Evolutionary conservation across 768 basidiomycete species (phyloP), one percentile per base, ranked within the genome.

Genomic region (Podaxis carcinomalis): DNA sequence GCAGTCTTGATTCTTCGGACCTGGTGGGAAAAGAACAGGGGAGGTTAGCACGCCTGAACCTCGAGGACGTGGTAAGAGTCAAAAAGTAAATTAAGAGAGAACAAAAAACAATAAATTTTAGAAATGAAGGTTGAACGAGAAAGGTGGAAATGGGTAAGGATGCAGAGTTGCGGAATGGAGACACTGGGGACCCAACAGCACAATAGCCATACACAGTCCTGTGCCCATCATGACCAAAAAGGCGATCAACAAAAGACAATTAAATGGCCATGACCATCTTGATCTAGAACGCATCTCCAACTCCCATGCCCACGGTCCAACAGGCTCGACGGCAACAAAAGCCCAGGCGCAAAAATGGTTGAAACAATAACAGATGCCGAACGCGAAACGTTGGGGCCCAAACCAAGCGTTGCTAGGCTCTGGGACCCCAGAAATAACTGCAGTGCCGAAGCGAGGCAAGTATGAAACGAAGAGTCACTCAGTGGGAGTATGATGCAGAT

Each of bases 1-100:
- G 84, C 83, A 35, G 81, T 80, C 70, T 83, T 84, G 67, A 92
- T 88, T 52, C 89, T 82, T 61, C 85, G 84, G 59, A 91, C 89
- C 87, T 89, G 67, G 23, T 53, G 39, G 55, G 39, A 64, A 51
- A 47, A 16, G 40, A 59, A 16, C 52, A 63, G 54, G 13, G 44
- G 25, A 61, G 46, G 60, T 67, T 32, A 66, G 60, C 50, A 35
- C 19, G 36, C 32, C 32, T 21, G 6, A 53, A 27, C 4, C 13
- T 21, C 50, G 55, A 39, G 37, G 57, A 46, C 27, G 35, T 37
- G 44, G 16, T 16, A 61, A 32, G 57, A 9, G 39, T 42, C 23
- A 40, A 62, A 21, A 51, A 39, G 23, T 46, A 36, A 57, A 62
- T 13, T 32, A 2, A 9, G 32, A 56, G 37, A 35, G 59, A 62